phyloP scores from a whole-genome alignment of 2,329 filamentous ascomycete genomes.

The Fusarium solani-melongenae region DNA sequence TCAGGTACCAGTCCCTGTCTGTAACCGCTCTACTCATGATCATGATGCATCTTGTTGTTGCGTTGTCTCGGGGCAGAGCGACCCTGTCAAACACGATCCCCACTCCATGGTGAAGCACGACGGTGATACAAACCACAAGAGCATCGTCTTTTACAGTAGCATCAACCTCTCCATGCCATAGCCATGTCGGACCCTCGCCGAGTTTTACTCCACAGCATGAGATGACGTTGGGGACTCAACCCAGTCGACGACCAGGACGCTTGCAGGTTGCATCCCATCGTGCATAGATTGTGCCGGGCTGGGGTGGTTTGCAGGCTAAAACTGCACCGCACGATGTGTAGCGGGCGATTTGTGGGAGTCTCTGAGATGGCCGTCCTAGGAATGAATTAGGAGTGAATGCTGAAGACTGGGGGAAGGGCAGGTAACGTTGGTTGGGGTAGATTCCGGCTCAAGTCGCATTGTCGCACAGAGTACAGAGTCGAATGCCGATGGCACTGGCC shows the following conservation, averaged over 20 bases:
- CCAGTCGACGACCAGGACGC: constrained; percentile 10
- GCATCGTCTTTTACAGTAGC: neutral
- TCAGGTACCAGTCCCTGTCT: constrained; percentile 4
- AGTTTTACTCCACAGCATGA: constrained; percentile 20
- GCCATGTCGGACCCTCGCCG: constrained; percentile 21
- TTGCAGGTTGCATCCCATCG: constrained; percentile 24
- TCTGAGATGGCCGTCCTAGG: neutral
- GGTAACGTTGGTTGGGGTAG: neutral
- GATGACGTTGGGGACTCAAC: constrained; percentile 23
- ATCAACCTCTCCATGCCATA: constrained; percentile 1
- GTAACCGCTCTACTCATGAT: neutral
- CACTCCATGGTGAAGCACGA: neutral
- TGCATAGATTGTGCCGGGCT: constrained; percentile 14
- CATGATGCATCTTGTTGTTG: neutral
- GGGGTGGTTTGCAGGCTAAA: constrained; percentile 1
- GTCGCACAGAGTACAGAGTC: neutral
- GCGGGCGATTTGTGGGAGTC: neutral
- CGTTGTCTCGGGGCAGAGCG: neutral
- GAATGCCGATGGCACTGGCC: constrained; percentile 9
- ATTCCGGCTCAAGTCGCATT: neutral
- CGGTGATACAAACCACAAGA: neutral
- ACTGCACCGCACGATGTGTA: constrained; percentile 10
- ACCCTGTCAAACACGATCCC: neutral
- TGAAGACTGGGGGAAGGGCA: neutral
- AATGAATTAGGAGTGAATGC: neutral